Evolutionary conservation across 164 flowering plant species (phyloP), one percentile per base, ranked within the genome.

Genomic region (Nelumbo lutea): DNA sequence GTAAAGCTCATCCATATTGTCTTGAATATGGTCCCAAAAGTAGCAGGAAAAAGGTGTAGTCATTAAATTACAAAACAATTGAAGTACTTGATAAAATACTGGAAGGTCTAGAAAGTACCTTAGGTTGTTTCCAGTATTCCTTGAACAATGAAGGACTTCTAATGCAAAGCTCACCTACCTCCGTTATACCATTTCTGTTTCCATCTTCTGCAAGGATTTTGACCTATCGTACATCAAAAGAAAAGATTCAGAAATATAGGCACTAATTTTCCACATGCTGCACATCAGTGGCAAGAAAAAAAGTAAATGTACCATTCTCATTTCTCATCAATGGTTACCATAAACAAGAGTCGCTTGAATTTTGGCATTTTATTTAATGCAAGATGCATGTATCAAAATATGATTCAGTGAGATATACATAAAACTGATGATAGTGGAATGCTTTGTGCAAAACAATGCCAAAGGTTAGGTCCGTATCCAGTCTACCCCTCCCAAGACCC

Each of bases 101-200:
- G 42, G 50, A 53, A 65, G 42, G 68, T 77, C 46, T 3, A 43
- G 50, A 53, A 65, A 45, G 68, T 77, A 93, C 98, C 95, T 90
- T 75, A 9, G 98, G 96, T 70, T 81, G 88, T 77, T 88, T 93
- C 99, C 98, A 96, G 77, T 96, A 93, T 76, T 90, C 98, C 79
- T 83, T 90, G 69, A 96, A 96, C 75, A 87, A 62, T 45, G 98
- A 93, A 70, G 98, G 97, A 66, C 99, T 93, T 80, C 67, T 91
- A 58, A 96, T 70, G 66, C 96, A 93, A 72, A 96, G 90, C 80
- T 96, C 98, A 48, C 99, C 99, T 43, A 77, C 85, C 5, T 81
- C 93, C 6, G 43, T 61, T 44, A 74, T n/a, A 42, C 76, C 88
- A 73, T 51, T 77, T 65, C 67, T 83, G 77, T 75, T 81, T 42